Evolutionary conservation across 148 eudicot genomes (phyloP).

Genomic region (Talinum fruticosum): DNA sequence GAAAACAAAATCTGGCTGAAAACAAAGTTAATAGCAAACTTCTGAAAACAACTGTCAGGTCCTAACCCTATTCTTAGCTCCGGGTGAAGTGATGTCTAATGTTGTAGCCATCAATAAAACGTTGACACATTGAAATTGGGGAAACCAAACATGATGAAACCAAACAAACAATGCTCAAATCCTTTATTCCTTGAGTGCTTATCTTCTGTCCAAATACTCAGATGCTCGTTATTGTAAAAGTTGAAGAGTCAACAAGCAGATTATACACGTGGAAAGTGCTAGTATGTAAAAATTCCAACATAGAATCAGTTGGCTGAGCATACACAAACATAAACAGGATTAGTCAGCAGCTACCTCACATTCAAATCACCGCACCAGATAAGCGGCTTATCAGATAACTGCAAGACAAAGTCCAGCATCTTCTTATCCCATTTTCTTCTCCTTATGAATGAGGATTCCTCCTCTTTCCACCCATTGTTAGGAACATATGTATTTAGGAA

Average conservation of each 20-base stretch:
- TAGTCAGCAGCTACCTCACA: conserved; percentile 64
- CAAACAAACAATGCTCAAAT: background rate
- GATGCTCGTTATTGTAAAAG: background rate
- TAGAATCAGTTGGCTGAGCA: background rate
- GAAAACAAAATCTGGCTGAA: background rate
- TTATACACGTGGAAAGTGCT: background rate
- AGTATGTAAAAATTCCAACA: background rate
- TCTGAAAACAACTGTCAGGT: background rate
- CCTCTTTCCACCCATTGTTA: conserved; percentile 99
- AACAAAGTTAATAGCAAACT: background rate
- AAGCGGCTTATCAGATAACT: conserved; percentile 81
- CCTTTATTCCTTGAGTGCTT: background rate
- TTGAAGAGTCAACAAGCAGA: background rate
- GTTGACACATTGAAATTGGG: background rate
- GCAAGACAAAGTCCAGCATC: conserved; percentile 70
- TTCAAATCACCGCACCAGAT: conserved; percentile 99
- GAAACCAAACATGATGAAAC: background rate
- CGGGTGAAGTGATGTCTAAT: background rate
- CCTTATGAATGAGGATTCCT: conserved; percentile 82
- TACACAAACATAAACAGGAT: conserved; percentile 8
- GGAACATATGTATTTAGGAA: conserved; percentile 87
- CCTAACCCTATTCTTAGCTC: background rate
- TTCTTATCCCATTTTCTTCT: conserved; percentile 99
- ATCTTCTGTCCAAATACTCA: background rate
- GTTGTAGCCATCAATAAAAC: background rate